Conservation (phyloP, 345 rosid species). For the Salix exigua region DNA sequence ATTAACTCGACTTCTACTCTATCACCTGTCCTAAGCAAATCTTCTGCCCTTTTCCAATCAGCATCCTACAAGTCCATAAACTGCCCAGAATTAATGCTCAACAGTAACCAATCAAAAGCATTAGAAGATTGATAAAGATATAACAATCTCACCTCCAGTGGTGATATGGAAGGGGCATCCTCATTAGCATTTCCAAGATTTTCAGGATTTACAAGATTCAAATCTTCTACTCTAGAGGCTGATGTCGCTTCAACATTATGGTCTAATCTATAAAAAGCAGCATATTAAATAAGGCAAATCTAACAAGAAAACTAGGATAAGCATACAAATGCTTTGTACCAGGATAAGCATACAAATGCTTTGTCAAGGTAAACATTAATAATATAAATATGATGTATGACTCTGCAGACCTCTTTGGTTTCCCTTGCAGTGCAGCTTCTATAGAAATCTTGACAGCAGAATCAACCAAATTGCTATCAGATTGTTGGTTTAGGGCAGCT, state of each 20-base stretch:
- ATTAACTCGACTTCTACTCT: constrained; percentile 71
- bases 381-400: constrained; percentile 8
- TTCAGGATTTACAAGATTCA: constrained; percentile 19
- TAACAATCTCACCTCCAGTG: constrained; percentile 50
- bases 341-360: neutral
- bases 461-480: constrained; percentile 23
- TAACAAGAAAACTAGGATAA: neutral
- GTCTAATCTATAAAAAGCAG: constrained; percentile 54
- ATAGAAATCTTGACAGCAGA: constrained; percentile 21
- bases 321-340: neutral
- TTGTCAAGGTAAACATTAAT: constrained; percentile 3
- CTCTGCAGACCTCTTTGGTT: constrained; percentile 58
- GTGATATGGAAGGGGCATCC: constrained; percentile 39
- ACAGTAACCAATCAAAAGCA: constrained; percentile 3
- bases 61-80: constrained; percentile 47
- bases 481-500: constrained; percentile 22
- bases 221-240: constrained; percentile 24
- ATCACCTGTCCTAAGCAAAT: constrained; percentile 49
- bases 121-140: neutral
- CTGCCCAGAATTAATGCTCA: constrained; percentile 15
- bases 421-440: constrained; percentile 53
- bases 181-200: constrained; percentile 30
- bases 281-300: constrained; percentile 16
- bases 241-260: constrained; percentile 38
- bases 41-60: constrained; percentile 76